phyloP scores from a whole-genome alignment of 2,329 filamentous ascomycete species.

The Myotisia sp. region DNA sequence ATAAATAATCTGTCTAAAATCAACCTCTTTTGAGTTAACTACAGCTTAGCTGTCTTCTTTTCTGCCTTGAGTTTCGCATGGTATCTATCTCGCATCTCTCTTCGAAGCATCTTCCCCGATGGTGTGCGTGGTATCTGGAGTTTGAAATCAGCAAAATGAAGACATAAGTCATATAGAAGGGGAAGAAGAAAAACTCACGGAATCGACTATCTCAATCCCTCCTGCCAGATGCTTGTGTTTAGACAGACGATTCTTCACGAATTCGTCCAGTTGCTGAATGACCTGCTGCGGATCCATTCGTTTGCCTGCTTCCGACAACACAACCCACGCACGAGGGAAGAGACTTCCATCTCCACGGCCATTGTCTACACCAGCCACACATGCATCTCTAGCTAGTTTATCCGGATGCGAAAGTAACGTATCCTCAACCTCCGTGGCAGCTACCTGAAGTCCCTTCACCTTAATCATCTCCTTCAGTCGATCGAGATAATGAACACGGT shows the following conservation, averaged over 20 bases:
- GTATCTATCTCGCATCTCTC: conserved; percentile 10
- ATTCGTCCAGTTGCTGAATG: conserved; percentile 8
- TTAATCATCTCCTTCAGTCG: conserved; percentile 57
- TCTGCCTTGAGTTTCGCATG: conserved; percentile 8
- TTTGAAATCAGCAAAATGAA: conserved; percentile 4
- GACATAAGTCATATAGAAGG: neutral
- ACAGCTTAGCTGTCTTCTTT: conserved; percentile 5
- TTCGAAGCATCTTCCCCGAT: conserved; percentile 10
- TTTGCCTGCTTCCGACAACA: conserved; percentile 7
- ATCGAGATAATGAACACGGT: conserved; percentile 41
- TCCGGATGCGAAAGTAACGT: conserved; percentile 42
- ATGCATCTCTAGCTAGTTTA: conserved; percentile 7
- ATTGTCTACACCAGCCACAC: conserved; percentile 10
- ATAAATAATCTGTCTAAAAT: no score
- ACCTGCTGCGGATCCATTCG: neutral
- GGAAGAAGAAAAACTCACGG: conserved; percentile 5
- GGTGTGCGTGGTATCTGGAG: conserved; percentile 10
- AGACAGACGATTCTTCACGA: conserved; percentile 8
- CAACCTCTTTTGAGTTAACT: no score
- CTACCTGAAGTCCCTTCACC: conserved; percentile 46
- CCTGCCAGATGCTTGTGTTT: conserved; percentile 10
- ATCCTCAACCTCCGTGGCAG: conserved; percentile 51
- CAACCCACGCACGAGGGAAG: conserved; percentile 10
- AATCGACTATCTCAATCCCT: conserved; percentile 8
- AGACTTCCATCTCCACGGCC: conserved; percentile 9